Base-by-base conservation (phyloP, 2,329 filamentous ascomycete species). In the Apiospora malaysiana region DNA sequence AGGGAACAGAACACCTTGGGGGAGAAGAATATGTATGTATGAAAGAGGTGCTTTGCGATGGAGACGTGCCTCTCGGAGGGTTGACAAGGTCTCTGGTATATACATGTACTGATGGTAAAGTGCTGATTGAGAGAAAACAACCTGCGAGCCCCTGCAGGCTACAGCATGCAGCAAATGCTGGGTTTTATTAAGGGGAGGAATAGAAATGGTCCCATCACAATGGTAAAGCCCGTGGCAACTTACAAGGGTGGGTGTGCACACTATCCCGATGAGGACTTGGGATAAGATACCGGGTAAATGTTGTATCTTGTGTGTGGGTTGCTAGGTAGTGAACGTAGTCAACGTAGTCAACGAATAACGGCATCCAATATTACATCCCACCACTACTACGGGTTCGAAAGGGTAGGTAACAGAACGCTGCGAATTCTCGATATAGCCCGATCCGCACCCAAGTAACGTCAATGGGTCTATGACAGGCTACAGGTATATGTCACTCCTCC, bases 131-230 rank as follows among this genome's bases (percentile, higher is more conserved):
- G 56, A 63, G 32, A 63, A 63, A 63, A 63, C 56, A 63, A 21
- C 18, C 56, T 40, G 32, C 42, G 40, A 40, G 45, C 67, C 67
- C 67, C 67, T 68, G 67, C 67, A 68, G 67, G 16, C 45, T 37
- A 49, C 67, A 68, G 37, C 46, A 63, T 63, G 56, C 56, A 63
- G 32, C 56, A 63, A 51, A 68, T 67, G 40, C 65, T 45, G 65
- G 65, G 40, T 56, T 47, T 68, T 49, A 56, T 68, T 68, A 56
- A 68, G 67, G 67, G 67, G 46, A 68, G 46, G 67, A 46, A 68
- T 68, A 37, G 45, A 40, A 40, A 68, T 42, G 67, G 67, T 68
- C 47, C 67, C 67, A 51, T 56, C 32, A 51, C 67, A 56, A 51
- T 68, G 67, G 67, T 68, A 68, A 43, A 51, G 46, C 46, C 56